A percentile compares a stretch with the other conserved stretches of the same genome.
phyloP scores from a whole-genome alignment of 2,329 filamentous ascomycete genomes.

The Aulographum hederae region DNA sequence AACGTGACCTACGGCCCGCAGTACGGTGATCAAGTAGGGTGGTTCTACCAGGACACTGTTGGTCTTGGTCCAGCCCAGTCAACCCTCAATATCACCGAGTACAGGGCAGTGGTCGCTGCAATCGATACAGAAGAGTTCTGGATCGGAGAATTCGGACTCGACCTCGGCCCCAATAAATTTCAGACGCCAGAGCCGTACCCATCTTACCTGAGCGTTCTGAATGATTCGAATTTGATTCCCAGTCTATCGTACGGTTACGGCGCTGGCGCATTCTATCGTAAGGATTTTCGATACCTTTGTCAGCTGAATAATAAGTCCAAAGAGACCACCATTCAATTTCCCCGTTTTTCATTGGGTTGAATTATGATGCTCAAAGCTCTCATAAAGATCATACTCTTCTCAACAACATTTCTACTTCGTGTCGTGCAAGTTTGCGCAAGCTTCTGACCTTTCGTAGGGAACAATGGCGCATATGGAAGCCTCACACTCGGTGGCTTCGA shows the following conservation, averaged over 20 bases:
- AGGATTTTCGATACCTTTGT: no score
- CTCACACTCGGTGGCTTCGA: slow-evolving; percentile 25
- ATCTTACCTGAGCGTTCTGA: slow-evolving; percentile 34
- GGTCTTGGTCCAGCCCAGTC: slow-evolving; percentile 15
- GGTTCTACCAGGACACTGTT: slow-evolving; percentile 16
- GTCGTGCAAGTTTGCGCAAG: no score
- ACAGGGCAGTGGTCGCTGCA: slow-evolving; percentile 6
- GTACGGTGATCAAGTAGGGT: slow-evolving; percentile 3
- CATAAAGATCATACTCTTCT: no score
- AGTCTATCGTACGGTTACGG: slow-evolving; percentile 11
- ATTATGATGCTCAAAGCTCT: no score
- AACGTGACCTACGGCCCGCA: slow-evolving; percentile 3
- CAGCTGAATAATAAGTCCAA: no score
- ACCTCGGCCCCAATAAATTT: slow-evolving; percentile 31
- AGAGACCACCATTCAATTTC: no score
- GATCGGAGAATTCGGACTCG: slow-evolving; percentile 28
- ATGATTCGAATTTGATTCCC: slow-evolving; percentile 28
- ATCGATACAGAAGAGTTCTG: slow-evolving; percentile 21
- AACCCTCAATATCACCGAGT: slow-evolving; percentile 17
- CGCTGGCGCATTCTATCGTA: slow-evolving; percentile 12
- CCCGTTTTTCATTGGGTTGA: no score
- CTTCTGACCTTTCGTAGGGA: no score
- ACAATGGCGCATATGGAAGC: slow-evolving; percentile 8
- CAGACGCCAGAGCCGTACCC: slow-evolving; percentile 32
- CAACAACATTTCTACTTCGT: no score